phyloP scores from a whole-genome alignment of 805 yeast genomes.

The Cyberlindnera lachancei region DNA sequence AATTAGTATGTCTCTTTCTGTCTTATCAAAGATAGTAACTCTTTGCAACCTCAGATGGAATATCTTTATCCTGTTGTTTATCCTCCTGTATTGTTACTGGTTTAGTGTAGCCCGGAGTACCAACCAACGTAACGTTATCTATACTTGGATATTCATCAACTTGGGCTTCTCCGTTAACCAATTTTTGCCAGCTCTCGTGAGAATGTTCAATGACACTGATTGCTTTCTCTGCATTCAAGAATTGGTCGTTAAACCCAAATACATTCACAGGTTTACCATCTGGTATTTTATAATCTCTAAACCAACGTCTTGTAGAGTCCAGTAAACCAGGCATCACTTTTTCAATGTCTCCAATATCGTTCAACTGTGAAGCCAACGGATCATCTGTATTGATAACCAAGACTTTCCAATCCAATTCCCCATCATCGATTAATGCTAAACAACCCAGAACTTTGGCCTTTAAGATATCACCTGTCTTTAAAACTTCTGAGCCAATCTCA shows the following conservation, averaged over 20 bases:
- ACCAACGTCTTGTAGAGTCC: conserved; percentile 68
- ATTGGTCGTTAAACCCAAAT: conserved; percentile 70
- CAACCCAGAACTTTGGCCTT: conserved; percentile 69
- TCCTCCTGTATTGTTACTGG: not conserved
- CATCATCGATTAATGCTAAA: conserved; percentile 79
- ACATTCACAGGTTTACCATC: conserved; percentile 70
- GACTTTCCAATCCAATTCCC: conserved; percentile 95
- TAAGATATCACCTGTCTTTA: conserved; percentile 55
- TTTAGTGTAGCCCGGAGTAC: conserved; percentile 30
- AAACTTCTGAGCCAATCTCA: conserved; percentile 53
- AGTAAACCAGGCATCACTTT: conserved; percentile 63
- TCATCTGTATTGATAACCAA: conserved; percentile 64
- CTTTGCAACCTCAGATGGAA: conserved; percentile 9
- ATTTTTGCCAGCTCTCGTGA: conserved; percentile 56
- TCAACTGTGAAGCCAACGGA: conserved; percentile 51
- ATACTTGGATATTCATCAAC: conserved; percentile 27
- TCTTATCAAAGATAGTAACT: too few relatives aligned
- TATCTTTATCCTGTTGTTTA: conserved; percentile 4
- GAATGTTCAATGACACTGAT: conserved; percentile 55
- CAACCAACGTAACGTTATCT: conserved; percentile 50
- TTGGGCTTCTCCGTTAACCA: conserved; percentile 37
- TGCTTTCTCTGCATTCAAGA: conserved; percentile 51
- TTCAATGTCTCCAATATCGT: conserved; percentile 64
- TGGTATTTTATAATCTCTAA: conserved; percentile 76
- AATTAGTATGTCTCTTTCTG: too few relatives aligned